Base-by-base conservation (phyloP, 805 yeast species). In the Metahyphopichia silvanorum region DNA sequence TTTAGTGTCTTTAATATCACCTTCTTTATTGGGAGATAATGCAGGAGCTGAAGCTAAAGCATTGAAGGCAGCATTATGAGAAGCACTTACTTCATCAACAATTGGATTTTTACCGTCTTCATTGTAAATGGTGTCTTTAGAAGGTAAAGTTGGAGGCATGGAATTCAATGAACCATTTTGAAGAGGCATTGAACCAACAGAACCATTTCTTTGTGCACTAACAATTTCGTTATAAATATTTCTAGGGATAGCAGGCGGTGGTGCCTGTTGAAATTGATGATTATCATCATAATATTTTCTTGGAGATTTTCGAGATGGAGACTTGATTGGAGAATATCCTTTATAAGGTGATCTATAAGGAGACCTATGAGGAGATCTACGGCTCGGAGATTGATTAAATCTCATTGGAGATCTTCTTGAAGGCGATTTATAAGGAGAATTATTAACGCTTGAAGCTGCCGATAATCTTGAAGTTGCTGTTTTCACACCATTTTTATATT, bases 201-300 rank as follows among this genome's bases (percentile, higher is more conserved):
- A 43, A 4, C 52, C 49, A 31, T 38, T 44, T 32, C 41, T 51
- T 43, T 61, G 66, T 20, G 64, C 65, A 12, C 47, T 44, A 25
- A 66, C 59, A 35, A 66, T 66, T 37, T 67, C 73, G 38, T 67
- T 57, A 41, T 67, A 67, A 29, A 67, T 57, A 36, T 66, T 66
- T 40, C 71, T 52, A 10, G 72, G 72, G 23, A 65, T 55, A 21
- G 56, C 63, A 34, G 56, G 59, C 19, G 47, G 49, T 20, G 46
- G 39, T 21, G 39, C 31, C 5, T 20, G 16, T 25, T 25, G 28
- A 16, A 25, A 27, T 20, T 18, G 28, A 29, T 4, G 13, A 26
- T 4, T 28, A 12, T 40, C 41, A 10, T 39, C 45, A 19, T 33
- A 28, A 24, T 31, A 25, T n/a, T 27, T 33, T 25, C 15, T 32